Base-by-base conservation (phyloP, 495 filamentous ascomycete species). In the Trichocladium uniseriatum region DNA sequence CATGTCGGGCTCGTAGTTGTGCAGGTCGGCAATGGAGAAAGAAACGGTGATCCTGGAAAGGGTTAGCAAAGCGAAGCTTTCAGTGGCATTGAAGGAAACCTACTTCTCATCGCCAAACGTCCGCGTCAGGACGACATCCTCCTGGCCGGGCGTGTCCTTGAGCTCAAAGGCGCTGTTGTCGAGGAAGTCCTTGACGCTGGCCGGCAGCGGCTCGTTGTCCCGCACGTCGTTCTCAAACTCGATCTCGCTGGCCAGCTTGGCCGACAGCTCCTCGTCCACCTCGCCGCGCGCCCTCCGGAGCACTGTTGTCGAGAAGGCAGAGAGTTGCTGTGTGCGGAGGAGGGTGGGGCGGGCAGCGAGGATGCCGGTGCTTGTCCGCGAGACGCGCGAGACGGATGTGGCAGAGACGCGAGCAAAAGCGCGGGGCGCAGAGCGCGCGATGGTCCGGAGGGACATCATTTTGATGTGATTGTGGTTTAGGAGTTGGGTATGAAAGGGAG, bases 1-100 rank as follows among this genome's bases (percentile, higher is more conserved):
- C 42, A 55, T 43, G 38, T 66, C 61, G 45, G 80, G 70, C 46
- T 84, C 78, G 59, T 83, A 71, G 71, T 78, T 79, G 69, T 85
- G 82, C 38, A 99, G 77, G 65, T 96, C 94, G 55, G 86, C 81
- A 63, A 95, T 89, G 54, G 89, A 92, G 76, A 98, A 98, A 53
- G 82, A 81, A 54, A 97, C 79, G 49, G 82, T 82, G 73, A 99
- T 94, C 54, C 88, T 95, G 53, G n/a, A 21, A 3, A 39, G 36
- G 6, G 53, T 63, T 35, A 66, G 57, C 43, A 20, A 19, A 5
- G 37, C 9, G 27, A 36, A 5, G 31, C 9, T 5, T 14, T 4
- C 3, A 11, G 10, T 10, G 5, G 9, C 2, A 27, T 39, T 18
- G 6, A 13, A 19, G 19, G 28, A 10, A 36, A 68, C 81, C 67